phyloP scores from a whole-genome alignment of 1,139 yeast species.

The Sugiyamaella novakii region DNA sequence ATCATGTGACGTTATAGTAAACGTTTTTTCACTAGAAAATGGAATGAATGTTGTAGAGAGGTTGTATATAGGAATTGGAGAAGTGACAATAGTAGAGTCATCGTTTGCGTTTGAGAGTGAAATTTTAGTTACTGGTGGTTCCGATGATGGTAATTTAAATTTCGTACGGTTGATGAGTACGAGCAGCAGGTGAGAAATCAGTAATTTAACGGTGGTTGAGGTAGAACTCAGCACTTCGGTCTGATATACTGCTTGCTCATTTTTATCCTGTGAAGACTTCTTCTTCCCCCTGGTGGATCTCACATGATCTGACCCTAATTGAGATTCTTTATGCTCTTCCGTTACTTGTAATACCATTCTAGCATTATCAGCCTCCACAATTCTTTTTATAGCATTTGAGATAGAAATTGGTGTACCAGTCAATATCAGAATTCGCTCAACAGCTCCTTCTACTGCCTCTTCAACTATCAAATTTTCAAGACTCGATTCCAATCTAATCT shows the following conservation, averaged over 20 bases:
- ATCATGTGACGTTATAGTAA: constrained; percentile 57
- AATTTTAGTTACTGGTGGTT: background rate
- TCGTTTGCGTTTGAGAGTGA: background rate
- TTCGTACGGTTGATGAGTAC: constrained; percentile 11
- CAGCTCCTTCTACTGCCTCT: constrained; percentile 55
- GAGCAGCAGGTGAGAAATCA: constrained; percentile 7
- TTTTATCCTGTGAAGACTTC: background rate
- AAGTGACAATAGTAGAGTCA: background rate
- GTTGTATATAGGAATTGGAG: background rate
- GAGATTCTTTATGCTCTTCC: background rate
- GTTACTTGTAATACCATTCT: too few relatives aligned
- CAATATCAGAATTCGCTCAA: constrained; percentile 72
- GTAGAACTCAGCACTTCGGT: too few relatives aligned
- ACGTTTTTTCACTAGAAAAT: constrained; percentile 60
- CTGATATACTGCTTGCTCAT: background rate
- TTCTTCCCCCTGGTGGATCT: too few relatives aligned
- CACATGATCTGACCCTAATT: too few relatives aligned
- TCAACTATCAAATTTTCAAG: constrained; percentile 9
- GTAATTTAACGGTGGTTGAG: constrained; percentile 2
- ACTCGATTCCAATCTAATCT: constrained; percentile 17
- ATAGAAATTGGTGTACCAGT: constrained; percentile 74
- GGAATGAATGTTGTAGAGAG: constrained; percentile 74
- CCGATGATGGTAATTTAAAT: constrained; percentile 8
- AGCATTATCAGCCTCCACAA: too few relatives aligned
- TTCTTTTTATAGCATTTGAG: constrained; percentile 50